Base-by-base conservation (phyloP, 768 basidiomycete species). In the Rhizopogon vesiculosus region DNA sequence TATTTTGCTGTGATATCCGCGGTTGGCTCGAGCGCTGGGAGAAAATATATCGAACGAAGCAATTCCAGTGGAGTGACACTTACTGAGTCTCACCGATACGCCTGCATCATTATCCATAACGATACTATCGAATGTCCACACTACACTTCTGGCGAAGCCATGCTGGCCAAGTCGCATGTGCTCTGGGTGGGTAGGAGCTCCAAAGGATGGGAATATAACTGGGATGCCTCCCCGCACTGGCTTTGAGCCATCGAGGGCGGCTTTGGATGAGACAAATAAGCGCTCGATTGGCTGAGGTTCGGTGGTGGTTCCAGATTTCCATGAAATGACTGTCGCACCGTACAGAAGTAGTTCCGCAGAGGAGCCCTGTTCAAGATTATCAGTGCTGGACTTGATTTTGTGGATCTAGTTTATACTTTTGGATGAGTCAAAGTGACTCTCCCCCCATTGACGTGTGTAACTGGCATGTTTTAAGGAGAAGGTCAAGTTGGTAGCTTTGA, bases 251-350 rank as follows among this genome's bases (percentile, higher is more conserved):
- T 96, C 92, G 1, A 93, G 73, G 7, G 76, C 72, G 1, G 95
- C 86, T 67, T 90, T 93, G 10, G 80, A 78, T 9, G 91, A 93
- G 5, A 96, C 75, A 62, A 95, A 98, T 28, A 97, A 74, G 10
- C 89, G 76, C 66, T 96, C 93, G 40, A 71, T 64, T 1, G 79
- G 74, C 18, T 67, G 64, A 7, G 71, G 61, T 48, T 69, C 59
- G 19, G 63, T 56, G 40, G 59, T 61, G 35, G 76, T 76, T 3
- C 74, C 69, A 6, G 82, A 73, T 68, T 85, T 89, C 93, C 93
- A 98, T 0, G 93, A 95, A 42, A 86, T 80, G 16, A 98, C 78
- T 0, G 91, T 91, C 0, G 93, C 93, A 6, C 94, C 94, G 62
- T 89, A 96, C 31, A 87, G 72, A 7, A 91, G 76, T 40, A 92